A percentile compares a stretch with the other conserved stretches of the same genome.
These are phyloP conservation scores for Sinapis alba DNA, from an alignment of 441 rosid species.

Conservation along the genomic window DNA sequence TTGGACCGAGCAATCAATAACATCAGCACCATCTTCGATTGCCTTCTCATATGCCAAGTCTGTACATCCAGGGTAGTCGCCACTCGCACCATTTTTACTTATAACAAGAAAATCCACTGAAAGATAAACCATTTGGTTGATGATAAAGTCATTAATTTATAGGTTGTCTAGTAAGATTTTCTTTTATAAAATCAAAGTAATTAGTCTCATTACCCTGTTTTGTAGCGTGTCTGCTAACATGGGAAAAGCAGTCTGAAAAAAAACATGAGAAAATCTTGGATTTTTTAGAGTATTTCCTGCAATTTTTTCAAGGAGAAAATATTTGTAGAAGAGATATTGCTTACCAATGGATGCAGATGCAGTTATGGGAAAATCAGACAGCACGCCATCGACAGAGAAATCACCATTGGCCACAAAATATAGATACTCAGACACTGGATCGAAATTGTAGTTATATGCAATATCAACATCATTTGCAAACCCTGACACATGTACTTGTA, in stretches of 20 bases:
- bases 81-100: neutral
- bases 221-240: constrained; percentile 44
- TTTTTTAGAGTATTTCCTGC: neutral
- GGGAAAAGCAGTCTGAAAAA: constrained; percentile 67
- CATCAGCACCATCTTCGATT: neutral
- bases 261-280: constrained; percentile 12
- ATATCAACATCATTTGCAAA: constrained; percentile 60
- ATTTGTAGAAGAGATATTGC: no score
- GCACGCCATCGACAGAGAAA: constrained; percentile 79
- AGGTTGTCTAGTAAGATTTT: no score
- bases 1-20: constrained; percentile 1
- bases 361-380: constrained; percentile 80
- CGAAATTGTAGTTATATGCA: constrained; percentile 69
- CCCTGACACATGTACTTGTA: constrained; percentile 67
- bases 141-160: neutral
- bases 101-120: constrained; percentile 1
- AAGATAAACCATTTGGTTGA: neutral
- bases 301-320: neutral
- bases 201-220: constrained; percentile 37
- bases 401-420: constrained; percentile 61
- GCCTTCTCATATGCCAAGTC: neutral
- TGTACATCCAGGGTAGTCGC: neutral
- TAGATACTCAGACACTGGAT: constrained; percentile 68
- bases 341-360: constrained; percentile 65
- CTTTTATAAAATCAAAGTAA: no score